These are phyloP conservation scores for Gillenia trifoliata DNA, from an alignment of 306 rosid genomes.

Conservation along the genomic window DNA sequence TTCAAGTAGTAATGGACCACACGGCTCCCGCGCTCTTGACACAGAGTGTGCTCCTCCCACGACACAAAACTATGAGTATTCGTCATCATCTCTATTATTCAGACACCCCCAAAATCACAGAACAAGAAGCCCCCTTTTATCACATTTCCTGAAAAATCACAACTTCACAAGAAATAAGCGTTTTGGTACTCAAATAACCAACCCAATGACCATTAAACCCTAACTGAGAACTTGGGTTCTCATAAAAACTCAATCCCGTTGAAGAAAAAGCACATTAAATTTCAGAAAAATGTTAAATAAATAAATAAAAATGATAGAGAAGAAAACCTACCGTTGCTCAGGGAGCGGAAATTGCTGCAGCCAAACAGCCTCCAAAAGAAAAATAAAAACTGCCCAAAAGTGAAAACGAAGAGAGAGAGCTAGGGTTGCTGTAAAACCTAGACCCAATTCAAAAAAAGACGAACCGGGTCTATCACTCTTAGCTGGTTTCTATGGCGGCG, in stretches of 20 bases:
- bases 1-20: conserved; percentile 67
- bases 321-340: not conserved
- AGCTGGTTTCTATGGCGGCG: not conserved
- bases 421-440: not conserved
- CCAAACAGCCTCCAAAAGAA: conserved; percentile 11
- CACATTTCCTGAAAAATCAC: conserved; percentile 26
- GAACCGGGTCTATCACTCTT: not conserved
- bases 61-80: conserved; percentile 42
- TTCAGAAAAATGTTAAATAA: too few species aligned
- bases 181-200: conserved; percentile 17
- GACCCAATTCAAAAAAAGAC: conserved; percentile 7
- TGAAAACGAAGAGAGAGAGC: not conserved
- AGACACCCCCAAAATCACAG: not conserved
- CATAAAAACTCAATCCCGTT: conserved; percentile 8
- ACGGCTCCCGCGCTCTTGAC: conserved; percentile 72
- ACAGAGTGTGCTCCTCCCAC: conserved; percentile 79
- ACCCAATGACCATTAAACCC: conserved; percentile 16
- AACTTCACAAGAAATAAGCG: conserved; percentile 4
- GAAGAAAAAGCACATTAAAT: conserved; percentile 2
- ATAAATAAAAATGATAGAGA: not conserved
- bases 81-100: conserved; percentile 31
- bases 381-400: not conserved
- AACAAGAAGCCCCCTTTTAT: not conserved
- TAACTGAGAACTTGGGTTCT: not conserved
- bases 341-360: not conserved